Base-by-base conservation (phyloP, 2,329 filamentous ascomycete species). In the Neofusicoccum ribis region DNA sequence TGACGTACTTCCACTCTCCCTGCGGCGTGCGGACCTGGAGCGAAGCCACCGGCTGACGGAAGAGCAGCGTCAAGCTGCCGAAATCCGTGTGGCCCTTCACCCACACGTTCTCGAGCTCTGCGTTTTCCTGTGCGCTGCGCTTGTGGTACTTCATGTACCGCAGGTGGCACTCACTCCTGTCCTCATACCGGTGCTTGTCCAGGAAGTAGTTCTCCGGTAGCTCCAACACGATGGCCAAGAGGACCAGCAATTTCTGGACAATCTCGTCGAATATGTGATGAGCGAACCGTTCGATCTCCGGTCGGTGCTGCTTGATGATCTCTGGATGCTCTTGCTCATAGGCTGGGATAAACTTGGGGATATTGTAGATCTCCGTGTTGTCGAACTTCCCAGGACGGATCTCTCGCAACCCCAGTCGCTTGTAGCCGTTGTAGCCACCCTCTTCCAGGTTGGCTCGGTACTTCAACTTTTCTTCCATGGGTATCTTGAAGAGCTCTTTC, bases 281-380 rank as follows among this genome's bases (percentile, higher is more conserved):
- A 5, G 56, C 80, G 70, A 89, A 88, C 0, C 69, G 67, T 68
- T 88, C 85, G 62, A 89, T 87, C 67, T 87, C 84, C 11, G 56
- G 43, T 6, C 44, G 27, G 41, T 60, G 41, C 43, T 36, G 27
- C 0, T 79, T 71, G 9, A 84, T 79, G 64, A 88, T 71, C 0
- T 86, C 70, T 0, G 79, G 70, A 0, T 72, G 67, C 12, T 68
- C 60, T 60, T 74, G 73, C 17, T 77, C 70, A 68, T 60, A 60
- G 8, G 56, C 31, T 1, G 56, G 43, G 31, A 60, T 60, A 43
- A 86, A 87, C 67, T 88, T 88, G 60, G 84, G 83, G 9, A 87
- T 82, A 69, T 88, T 87, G 77, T 84, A 88, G 1, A 87, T 82
- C 69, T 88, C 82, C 36, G 85, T 79, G 67, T 87, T 87, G 69